A percentile compares a stretch with the other conserved stretches of the same genome.
phyloP scores from a whole-genome alignment of 768 basidiomycete genomes.

The Boletus insuetus region DNA sequence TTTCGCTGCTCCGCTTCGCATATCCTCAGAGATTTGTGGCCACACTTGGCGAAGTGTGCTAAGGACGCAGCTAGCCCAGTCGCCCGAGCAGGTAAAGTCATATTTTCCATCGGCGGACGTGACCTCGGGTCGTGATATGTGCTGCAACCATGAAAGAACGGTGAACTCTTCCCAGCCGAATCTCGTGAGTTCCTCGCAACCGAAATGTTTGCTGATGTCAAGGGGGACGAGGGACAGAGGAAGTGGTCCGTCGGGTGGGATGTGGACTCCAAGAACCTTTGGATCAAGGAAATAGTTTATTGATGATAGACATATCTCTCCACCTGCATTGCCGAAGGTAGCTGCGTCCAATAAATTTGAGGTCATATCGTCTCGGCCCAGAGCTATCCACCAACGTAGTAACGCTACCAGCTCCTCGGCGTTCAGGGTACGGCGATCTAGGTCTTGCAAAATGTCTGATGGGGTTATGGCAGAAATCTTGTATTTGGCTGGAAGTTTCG shows the following conservation, averaged over 20 bases:
- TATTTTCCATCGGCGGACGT: conserved; percentile 39
- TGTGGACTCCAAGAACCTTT: conserved; percentile 45
- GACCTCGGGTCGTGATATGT: conserved; percentile 51
- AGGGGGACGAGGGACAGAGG: conserved; percentile 51
- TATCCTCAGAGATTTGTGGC: conserved; percentile 49
- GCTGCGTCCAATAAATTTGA: conserved; percentile 65
- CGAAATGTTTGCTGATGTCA: conserved; percentile 55
- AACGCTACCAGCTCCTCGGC: conserved; percentile 73
- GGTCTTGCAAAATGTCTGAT: conserved; percentile 73
- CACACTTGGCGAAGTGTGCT: conserved; percentile 63
- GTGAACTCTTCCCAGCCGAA: conserved; percentile 80
- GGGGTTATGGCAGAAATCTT: conserved; percentile 72
- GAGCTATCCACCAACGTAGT: conserved; percentile 63
- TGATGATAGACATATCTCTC: conserved; percentile 57
- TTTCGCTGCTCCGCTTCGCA: conserved; percentile 30
- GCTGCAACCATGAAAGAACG: conserved; percentile 65
- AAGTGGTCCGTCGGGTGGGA: conserved; percentile 75
- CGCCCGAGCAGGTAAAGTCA: conserved; percentile 59
- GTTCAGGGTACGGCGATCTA: conserved; percentile 61
- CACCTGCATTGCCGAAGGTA: conserved; percentile 48
- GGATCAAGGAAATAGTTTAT: conserved; percentile 69
- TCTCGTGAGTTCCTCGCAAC: conserved; percentile 45
- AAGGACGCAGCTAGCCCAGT: conserved; percentile 79
- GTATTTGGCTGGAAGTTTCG: conserved; percentile 52
- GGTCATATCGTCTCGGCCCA: background rate